Base-by-base conservation (phyloP, 2,329 filamentous ascomycete species). In the Blastomyces gilchristii region DNA sequence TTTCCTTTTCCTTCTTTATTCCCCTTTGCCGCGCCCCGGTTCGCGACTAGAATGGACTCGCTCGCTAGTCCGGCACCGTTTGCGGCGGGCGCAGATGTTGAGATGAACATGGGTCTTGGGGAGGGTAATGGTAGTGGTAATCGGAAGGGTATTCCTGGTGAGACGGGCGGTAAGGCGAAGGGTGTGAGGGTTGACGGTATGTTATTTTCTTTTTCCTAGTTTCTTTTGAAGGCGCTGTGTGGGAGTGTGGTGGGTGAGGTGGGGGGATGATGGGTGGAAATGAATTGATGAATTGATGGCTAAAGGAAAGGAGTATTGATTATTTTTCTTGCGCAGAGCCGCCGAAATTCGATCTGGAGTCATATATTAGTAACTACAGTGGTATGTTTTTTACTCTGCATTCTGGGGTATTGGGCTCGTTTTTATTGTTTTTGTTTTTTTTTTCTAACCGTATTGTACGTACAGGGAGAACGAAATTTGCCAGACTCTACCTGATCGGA, bases 271-370 rank as follows among this genome's bases (percentile, higher is more conserved):
- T 49, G 57, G 34, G 37, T 8, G 37, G 7, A 11, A 39, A 39
- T 52, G n/a, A 25, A 22, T 22, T 22, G n/a, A 62, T 43, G 25
- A 34, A 41, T 57, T 22, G 45, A 57, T 53, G 3, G 49, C 18
- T 58, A 56, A 50, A 31, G 1, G 16, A 49, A 39, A 2, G 14
- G n/a, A 22, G n/a, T 22, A 22, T 22, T 22, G 41, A 28, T 45
- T 31, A 14, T 50, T 12, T 12, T 50, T 45, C 34, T 34, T 64
- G n/a, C 64, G 18, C 61, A 93, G 90, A 91, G 58, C 77, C 84
- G 7, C 92, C 93, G 11, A 96, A 93, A 72, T 87, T 97, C 69
- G 94, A 97, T 70, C 83, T 99, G 52, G 91, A 97, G 65, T 85
- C 88, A 47, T 97, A 97, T 75, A 88, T 96, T 59, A 83, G 87